Evolutionary conservation across 176 grass and related monocot genomes (phyloP).

Genomic region (Rhynchospora pubera): DNA sequence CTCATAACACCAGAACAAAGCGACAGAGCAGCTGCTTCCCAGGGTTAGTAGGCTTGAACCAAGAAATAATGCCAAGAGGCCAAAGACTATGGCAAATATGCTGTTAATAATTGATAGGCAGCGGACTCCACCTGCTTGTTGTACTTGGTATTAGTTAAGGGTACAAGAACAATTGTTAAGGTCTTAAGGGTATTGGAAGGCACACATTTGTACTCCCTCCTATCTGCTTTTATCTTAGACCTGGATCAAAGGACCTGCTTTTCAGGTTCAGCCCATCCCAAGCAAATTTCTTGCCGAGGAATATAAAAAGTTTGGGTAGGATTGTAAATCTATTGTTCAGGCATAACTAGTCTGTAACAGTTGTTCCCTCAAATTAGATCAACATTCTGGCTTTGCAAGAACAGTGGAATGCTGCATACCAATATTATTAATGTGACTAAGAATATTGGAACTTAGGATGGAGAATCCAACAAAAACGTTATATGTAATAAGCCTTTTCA

Average conservation of each 20-base stretch:
- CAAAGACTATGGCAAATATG: constrained; percentile 57
- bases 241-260: not conserved
- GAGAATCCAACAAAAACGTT: not conserved
- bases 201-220: not conserved
- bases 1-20: constrained; percentile 97
- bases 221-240: not conserved
- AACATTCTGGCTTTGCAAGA: not conserved
- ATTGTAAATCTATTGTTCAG: not conserved
- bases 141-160: constrained; percentile 14
- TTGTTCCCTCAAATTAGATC: not conserved
- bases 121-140: constrained; percentile 71
- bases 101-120: constrained; percentile 78
- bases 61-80: constrained; percentile 82
- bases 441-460: not conserved
- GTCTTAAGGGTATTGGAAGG: not conserved
- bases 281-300: not conserved
- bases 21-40: constrained; percentile 72
- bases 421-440: not conserved
- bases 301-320: not conserved
- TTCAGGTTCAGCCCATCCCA: too few relatives aligned
- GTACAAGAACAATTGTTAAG: not conserved
- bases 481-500: not conserved
- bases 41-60: constrained; percentile 72
- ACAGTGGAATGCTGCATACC: not conserved
- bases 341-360: not conserved